These are phyloP conservation scores for Trametes sp. DNA, from an alignment of 1,284 basidiomycete genomes.

Conservation along the genomic window DNA sequence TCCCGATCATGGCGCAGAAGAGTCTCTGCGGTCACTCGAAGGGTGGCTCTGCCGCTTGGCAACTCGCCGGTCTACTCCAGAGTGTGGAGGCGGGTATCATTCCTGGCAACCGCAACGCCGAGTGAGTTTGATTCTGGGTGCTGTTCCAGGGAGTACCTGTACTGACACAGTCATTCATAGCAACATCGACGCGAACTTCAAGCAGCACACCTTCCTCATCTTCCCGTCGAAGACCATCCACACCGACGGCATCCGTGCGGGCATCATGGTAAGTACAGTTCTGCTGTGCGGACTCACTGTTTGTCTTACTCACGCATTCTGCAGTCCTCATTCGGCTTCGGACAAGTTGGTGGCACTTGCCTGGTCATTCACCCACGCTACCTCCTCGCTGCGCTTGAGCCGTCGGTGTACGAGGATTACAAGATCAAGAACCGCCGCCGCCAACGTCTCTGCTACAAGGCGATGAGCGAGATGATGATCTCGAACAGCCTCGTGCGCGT, in stretches of 20 bases:
- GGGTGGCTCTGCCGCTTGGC: constrained; percentile 98
- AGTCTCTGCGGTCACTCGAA: constrained; percentile 95
- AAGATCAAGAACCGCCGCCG: constrained; percentile 73
- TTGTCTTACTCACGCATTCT: constrained; percentile 19
- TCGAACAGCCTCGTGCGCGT: constrained; percentile 93
- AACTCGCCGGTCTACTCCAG: constrained; percentile 93
- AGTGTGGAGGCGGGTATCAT: constrained; percentile 87
- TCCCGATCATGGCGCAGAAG: constrained; percentile 98
- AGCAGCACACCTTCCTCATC: constrained; percentile 90
- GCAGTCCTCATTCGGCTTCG: constrained; percentile 96
- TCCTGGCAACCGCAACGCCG: constrained; percentile 97
- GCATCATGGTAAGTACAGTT: constrained; percentile 73
- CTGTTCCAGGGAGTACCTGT: neutral
- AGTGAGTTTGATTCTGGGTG: constrained; percentile 60
- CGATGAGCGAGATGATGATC: constrained; percentile 95
- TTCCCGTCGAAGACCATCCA: constrained; percentile 97
- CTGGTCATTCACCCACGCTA: constrained; percentile 92
- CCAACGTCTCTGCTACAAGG: constrained; percentile 85
- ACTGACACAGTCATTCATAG: constrained; percentile 46
- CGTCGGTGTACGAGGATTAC: constrained; percentile 80
- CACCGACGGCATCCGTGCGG: constrained; percentile 91
- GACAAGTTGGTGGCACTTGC: constrained; percentile 96
- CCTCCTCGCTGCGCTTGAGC: constrained; percentile 85
- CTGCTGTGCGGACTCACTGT: neutral
- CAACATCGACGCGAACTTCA: constrained; percentile 94